Evolutionary conservation across 129 eudicot genomes (phyloP), one percentile per base, ranked within the genome.

Genomic region (Flaveria bidentis): DNA sequence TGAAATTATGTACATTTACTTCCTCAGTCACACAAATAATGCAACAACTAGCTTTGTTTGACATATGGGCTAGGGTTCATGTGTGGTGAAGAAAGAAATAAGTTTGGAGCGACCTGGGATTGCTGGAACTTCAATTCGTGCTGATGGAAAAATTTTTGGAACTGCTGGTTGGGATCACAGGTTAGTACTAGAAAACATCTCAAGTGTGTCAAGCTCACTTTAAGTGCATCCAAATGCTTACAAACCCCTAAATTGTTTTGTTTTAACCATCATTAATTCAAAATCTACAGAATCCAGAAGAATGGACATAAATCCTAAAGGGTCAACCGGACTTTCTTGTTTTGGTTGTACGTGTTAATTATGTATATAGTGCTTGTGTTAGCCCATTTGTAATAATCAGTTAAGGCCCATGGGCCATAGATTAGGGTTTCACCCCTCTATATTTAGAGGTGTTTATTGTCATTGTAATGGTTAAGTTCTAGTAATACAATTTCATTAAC

Each of bases 101-200:
- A 68, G 49, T 53, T 83, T 90, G 93, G 97, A 90, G 85, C 89
- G 97, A 61, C 93, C 96, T 55, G 97, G 97, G 23, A 80, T 90
- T 69, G 86, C 97, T 3, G 92, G 86, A 51, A 80, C 85, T 65
- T 85, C 96, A 12, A 90, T 90, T 47, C 85, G 96, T 9, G 16
- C 91, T 18, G 98, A 93, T 87, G 85, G 84, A 9, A 93, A 91
- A 71, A 90, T 93, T 15, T 86, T 80, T 23, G 98, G 88, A 49
- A 85, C 96, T 30, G 96, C 92, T 80, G 98, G 98, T 46, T 93
- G 98, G 98, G 97, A 93, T 82, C 97, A 87, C 74, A 76, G 96
- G 92, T 90, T 73, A 67, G 80, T 78, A 52, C 22, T 23, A 46
- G 6, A 36, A 36, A 36, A 36, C 41, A 36, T 36, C 41, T 36